Evolutionary conservation across 2,329 filamentous ascomycete genomes (phyloP).

Genomic region (Clarireedia hainanense): DNA sequence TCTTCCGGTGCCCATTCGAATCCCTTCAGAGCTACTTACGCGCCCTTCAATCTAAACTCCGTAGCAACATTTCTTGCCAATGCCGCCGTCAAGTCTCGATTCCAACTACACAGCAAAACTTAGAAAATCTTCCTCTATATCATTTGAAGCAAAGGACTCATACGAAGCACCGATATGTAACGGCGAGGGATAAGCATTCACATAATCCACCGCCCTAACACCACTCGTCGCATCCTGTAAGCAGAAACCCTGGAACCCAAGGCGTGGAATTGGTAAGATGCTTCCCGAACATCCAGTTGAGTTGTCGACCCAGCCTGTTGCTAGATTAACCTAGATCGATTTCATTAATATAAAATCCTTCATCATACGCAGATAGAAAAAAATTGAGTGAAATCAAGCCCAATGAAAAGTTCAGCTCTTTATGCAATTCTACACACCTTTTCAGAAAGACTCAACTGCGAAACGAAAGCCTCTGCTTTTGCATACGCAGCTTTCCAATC

Average conservation of each 20-base stretch:
- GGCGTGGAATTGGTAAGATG: conserved; percentile 42
- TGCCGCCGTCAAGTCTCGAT: conserved; percentile 55
- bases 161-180: conserved; percentile 15
- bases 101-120: conserved; percentile 38
- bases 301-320: conserved; percentile 39
- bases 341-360: too few relatives aligned
- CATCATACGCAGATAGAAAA: too few relatives aligned
- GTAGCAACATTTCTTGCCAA: conserved; percentile 63
- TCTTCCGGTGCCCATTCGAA: too few relatives aligned
- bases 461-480: conserved; percentile 60
- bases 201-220: conserved; percentile 52
- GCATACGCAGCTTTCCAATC: conserved; percentile 59
- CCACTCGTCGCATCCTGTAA: conserved; percentile 63
- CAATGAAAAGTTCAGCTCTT: too few relatives aligned
- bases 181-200: conserved; percentile 19
- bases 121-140: too few relatives aligned
- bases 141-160: too few relatives aligned
- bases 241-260: conserved; percentile 53
- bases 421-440: conserved; percentile 34
- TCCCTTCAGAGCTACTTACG: conserved; percentile 54
- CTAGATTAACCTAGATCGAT: too few relatives aligned
- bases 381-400: too few relatives aligned
- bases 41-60: conserved; percentile 65
- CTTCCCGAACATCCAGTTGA: conserved; percentile 23
- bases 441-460: conserved; percentile 34